Percentiles rank a stretch among this genome's conserved stretches.
These are phyloP conservation scores for Suhomyces guaymorum DNA, from an alignment of 1,139 yeast genomes.

Conservation along the genomic window DNA sequence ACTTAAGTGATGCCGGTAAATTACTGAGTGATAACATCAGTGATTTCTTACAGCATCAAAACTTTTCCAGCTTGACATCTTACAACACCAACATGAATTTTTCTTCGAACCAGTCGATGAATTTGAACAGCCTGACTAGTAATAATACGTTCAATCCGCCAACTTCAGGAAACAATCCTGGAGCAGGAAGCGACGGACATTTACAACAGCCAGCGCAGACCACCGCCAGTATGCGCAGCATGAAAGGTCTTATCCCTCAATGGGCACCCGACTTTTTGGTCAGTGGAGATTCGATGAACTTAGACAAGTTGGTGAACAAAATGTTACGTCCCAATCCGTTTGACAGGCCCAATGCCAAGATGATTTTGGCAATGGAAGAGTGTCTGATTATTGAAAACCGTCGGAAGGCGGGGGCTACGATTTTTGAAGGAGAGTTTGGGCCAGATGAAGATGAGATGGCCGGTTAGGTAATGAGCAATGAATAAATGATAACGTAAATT, in stretches of 20 bases:
- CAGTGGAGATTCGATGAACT: slow-evolving; percentile 63
- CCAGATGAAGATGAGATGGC: slow-evolving; percentile 44
- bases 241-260: slow-evolving; percentile 48
- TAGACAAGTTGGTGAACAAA: slow-evolving; percentile 80
- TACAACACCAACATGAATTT: slow-evolving; percentile 24
- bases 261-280: slow-evolving; percentile 88
- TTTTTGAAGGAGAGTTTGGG: slow-evolving; percentile 95
- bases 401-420: slow-evolving; percentile 91
- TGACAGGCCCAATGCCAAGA: slow-evolving; percentile 75
- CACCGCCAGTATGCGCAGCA: slow-evolving; percentile 16
- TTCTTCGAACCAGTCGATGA: slow-evolving; percentile 14
- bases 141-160: slow-evolving; percentile 12
- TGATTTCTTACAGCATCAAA: slow-evolving; percentile 45
- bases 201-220: slow-evolving; percentile 12
- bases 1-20: slow-evolving; percentile 90
- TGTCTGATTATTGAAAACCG: slow-evolving; percentile 76
- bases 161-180: slow-evolving; percentile 15
- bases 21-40: slow-evolving; percentile 59
- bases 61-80: slow-evolving; percentile 39
- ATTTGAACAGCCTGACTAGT: slow-evolving; percentile 10
- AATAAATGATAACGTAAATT: neutral
- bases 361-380: slow-evolving; percentile 68
- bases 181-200: neutral
- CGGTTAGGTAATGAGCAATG: neutral
- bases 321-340: slow-evolving; percentile 90